Evolutionary conservation across 106 monocot genomes (phyloP), one percentile per base, ranked within the genome.

Genomic region (Dendrobium chrysotoxum): DNA sequence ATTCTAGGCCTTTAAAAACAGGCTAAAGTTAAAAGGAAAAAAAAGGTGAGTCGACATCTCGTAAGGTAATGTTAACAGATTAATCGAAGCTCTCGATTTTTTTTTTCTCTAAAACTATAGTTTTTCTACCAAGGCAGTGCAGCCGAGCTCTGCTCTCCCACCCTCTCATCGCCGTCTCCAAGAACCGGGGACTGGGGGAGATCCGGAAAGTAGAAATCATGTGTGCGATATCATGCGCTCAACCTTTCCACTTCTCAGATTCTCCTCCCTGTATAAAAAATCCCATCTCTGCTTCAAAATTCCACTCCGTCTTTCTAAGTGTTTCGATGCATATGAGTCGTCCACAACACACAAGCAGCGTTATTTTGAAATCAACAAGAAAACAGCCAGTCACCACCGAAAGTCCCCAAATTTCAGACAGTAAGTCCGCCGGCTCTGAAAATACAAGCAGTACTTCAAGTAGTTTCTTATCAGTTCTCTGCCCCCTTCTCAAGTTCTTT

Each of bases 401-500:
- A 75, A 75, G 46, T 38, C 26, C 20, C 25, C 46, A 71, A 31
- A 28, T 38, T 38, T 4, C 71, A 71, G 71, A 71, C 7, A 71
- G 16, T 71, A 71, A 71, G 35, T 7, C 21, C 71, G 71, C 75
- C 7, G 42, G 42, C 5, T 75, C 75, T 75, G 44, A 75, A 25
- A 75, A 46, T 75, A 44, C 46, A 46, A 75, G 46, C n/a, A 75
- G 75, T 25, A 39, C 44, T 15, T 55, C 75, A 13, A 42, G n/a
- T 26, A 57, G 75, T 58, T 77, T 80, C 70, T 21, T 80, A 18
- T 80, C 80, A 42, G 40, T 80, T 64, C 80, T 80, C 80, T 80
- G 80, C 46, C 80, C 80, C 26, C 80, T 80, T 26, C 80, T 80
- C 45, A 80, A 70, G 68, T 80, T 80, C 80, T 80, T 80, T 15